Conservation (phyloP, 495 filamentous ascomycete genomes). For the Hypoxylon trugodes region DNA sequence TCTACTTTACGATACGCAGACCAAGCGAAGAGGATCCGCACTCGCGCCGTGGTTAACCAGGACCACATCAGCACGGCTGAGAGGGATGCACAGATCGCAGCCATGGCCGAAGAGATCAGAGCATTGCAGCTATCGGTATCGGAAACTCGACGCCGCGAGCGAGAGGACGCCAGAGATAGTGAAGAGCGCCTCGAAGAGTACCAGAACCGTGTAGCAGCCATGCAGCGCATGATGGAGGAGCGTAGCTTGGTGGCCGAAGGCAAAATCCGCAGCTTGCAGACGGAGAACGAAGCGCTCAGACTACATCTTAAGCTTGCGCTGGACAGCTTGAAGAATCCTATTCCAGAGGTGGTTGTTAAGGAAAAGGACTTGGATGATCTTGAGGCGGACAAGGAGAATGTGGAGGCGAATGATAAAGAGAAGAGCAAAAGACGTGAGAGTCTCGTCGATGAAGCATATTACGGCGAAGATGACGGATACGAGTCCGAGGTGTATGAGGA, state of each 20-base stretch:
- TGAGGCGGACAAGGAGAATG: slow-evolving; percentile 28
- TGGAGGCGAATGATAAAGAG: slow-evolving; percentile 38
- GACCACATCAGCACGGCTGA: slow-evolving; percentile 86
- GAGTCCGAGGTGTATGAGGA: slow-evolving; percentile 60
- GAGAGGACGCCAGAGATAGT: slow-evolving; percentile 56
- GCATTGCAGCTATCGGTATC: slow-evolving; percentile 78
- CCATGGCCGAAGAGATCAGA: slow-evolving; percentile 94
- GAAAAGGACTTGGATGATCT: slow-evolving; percentile 26
- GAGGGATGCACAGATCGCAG: slow-evolving; percentile 89
- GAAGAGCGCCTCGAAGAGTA: slow-evolving; percentile 90
- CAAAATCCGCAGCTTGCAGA: slow-evolving; percentile 86
- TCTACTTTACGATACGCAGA: slow-evolving; percentile 96
- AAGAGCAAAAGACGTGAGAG: slow-evolving; percentile 45
- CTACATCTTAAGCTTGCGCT: slow-evolving; percentile 86
- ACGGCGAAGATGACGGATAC: slow-evolving; percentile 54
- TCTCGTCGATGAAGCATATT: slow-evolving; percentile 48
- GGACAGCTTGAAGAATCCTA: slow-evolving; percentile 89
- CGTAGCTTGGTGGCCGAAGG: slow-evolving; percentile 83
- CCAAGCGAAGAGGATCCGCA: slow-evolving; percentile 97
- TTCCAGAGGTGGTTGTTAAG: slow-evolving; percentile 60
- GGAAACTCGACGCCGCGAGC: slow-evolving; percentile 57
- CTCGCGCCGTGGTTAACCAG: slow-evolving; percentile 95
- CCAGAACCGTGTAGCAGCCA: slow-evolving; percentile 80
- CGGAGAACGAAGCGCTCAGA: slow-evolving; percentile 87
- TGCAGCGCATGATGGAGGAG: slow-evolving; percentile 97